Evolutionary conservation across 495 filamentous ascomycete species (phyloP), one percentile per base, ranked within the genome.

Genomic region (Penicillium nucicola): DNA sequence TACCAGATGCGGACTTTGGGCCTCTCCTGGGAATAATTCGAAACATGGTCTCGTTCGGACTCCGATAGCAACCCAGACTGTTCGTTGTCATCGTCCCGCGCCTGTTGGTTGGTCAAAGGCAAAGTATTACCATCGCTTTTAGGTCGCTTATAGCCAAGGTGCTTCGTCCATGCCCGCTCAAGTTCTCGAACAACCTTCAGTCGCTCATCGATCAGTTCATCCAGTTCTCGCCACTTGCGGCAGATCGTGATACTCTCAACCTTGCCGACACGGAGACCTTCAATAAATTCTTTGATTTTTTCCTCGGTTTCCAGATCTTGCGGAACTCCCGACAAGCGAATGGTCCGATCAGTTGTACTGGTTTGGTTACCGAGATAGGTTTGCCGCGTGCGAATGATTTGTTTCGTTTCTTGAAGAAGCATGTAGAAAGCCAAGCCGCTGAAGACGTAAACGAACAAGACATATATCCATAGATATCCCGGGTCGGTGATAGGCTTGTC

Each of bases 281-380:
- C 90, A 17, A 99, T 80, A 47, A 96, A 87, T 19, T 90, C 79
- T 55, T 89, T 91, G 50, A 99, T 89, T 48, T 85, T 85, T 12
- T 84, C 82, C 60, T 97, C 91, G 0, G 87, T 87, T 44, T 84
- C 78, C 46, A 97, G 68, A 10, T 95, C 87, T 5, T 62, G 65
- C 0, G 95, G 95, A 28, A 99, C 91, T 2, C 91, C 92, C 1
- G 93, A 92, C 9, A 99, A 70, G 4, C 88, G 84, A 62, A 99
- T 88, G 0, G 95, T 99, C 31, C 92, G 85, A 68, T 97, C 92
- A 2, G 95, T 97, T 32, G 96, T 82, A 17, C 92, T 97, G 8
- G 88, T 91, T 64, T 97, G 92, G 25, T 84, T 88, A 2, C 92
- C 93, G 17, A 99, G 81, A 62, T 97, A 97, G 36, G 89, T 83